Evolutionary conservation across 2,329 filamentous ascomycete genomes (phyloP).

Genomic region (Arthrobotrys musiformis): DNA sequence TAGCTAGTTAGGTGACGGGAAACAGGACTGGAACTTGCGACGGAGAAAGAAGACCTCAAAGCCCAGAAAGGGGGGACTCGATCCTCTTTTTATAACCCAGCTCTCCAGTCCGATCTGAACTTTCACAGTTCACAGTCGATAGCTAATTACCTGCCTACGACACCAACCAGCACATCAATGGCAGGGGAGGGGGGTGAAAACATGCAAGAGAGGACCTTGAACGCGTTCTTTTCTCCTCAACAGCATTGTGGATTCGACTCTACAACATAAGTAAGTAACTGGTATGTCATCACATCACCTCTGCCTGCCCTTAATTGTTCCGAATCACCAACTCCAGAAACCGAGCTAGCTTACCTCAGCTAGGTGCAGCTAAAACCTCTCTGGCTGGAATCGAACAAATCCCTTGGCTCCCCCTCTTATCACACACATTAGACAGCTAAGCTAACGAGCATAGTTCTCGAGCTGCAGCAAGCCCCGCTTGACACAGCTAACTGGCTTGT

Average conservation of each 20-base stretch:
- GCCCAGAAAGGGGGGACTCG: neutral
- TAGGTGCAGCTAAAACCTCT: conserved; percentile 47
- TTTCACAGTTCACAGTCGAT: too few species aligned
- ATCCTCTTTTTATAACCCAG: conserved; percentile 37
- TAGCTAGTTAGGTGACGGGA: neutral
- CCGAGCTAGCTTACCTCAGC: conserved; percentile 39
- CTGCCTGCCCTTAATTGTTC: conserved; percentile 42
- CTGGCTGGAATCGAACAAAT: conserved; percentile 31
- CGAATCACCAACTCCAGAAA: conserved; percentile 21
- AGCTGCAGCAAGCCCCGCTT: conserved; percentile 22
- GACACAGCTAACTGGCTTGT: neutral
- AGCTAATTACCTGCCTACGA: neutral
- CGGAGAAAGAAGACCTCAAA: conserved; percentile 17
- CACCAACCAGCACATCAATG: conserved; percentile 17
- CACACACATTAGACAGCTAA: conserved; percentile 30
- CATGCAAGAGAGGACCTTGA: conserved; percentile 19
- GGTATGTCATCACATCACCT: conserved; percentile 53
- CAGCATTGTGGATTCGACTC: conserved; percentile 16
- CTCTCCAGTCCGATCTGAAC: too few species aligned
- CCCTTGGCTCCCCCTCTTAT: conserved; percentile 34
- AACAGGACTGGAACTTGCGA: conserved; percentile 17
- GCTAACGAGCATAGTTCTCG: conserved; percentile 8
- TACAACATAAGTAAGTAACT: conserved; percentile 15
- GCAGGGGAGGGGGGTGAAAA: conserved; percentile 2
- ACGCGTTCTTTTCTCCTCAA: conserved; percentile 31